Evolutionary conservation across 2,329 filamentous ascomycete genomes (phyloP), one percentile per base, ranked within the genome.

Genomic region (Blastomyces percursus): DNA sequence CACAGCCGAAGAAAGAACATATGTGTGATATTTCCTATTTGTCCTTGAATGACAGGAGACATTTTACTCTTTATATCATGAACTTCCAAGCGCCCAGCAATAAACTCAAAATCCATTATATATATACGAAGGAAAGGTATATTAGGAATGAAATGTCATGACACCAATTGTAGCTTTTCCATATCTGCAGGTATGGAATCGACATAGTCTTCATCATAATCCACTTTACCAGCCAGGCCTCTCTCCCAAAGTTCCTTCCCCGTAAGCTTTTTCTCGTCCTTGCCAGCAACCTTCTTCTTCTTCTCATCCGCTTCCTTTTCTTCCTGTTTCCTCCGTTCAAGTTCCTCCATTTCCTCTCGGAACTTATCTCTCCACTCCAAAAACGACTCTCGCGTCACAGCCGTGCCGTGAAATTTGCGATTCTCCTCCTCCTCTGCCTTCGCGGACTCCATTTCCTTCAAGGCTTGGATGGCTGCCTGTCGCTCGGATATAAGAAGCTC

Each of bases 351-450:
- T 79, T 97, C 94, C 71, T 81, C 79, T 65, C 85, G 73, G 72
- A 97, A 99, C 11, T 75, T 83, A 48, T 87, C 86, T 62, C 90
- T 82, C 94, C 94, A 99, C 67, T 83, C 84, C 68, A 89, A 72
- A 71, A 97, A 99, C 0, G 86, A 86, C 78, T 96, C 91, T 27
- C 85, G 81, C n/a, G 86, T 97, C 24, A 99, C 94, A 40, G 86
- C 82, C 44, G 90, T 90, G 63, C 94, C 94, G 73, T 96, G 89
- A 75, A 99, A 99, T 77, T 96, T 97, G 70, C 88, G 86, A 74
- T 99, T 99, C 80, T 99, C 94, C 74, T 94, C 91, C 65, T 89
- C 86, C 77, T 99, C 94, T 0, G 71, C 81, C 70, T 84, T 82
- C 8, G 82, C 82, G 1, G 80, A 75, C 65, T 80, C 82, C 59